Base-by-base conservation (phyloP, 805 yeast species). In the Teunomyces kruisii region DNA sequence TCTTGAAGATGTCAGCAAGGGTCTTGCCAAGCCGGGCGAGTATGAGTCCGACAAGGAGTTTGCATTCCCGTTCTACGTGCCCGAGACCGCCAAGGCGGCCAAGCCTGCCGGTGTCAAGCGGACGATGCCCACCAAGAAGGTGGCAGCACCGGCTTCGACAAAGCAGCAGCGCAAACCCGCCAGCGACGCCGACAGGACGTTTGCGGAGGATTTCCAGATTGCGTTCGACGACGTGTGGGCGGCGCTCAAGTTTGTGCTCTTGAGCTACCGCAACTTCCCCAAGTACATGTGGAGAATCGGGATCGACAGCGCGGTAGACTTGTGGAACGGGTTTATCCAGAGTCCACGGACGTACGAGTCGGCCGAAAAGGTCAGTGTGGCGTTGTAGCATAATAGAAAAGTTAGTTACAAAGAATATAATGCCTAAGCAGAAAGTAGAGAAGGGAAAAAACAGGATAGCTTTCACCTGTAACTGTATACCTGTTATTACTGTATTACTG, bases 281-380 rank as follows among this genome's bases (percentile, higher is more conserved):
- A 70, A 71, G 44, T 77, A 81, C 44, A 32, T 86, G 1, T 80
- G 76, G 66, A 74, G 78, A 30, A 51, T 80, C 44, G 51, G 67
- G 8, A 52, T 89, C 40, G 67, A 74, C 44, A 71, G 81, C 48
- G 38, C 78, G 30, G 76, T 75, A 46, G 68, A 72, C 32, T 74
- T 78, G 61, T 92, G 97, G 97, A 83, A 85, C 57, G 61, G 61
- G 30, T 86, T 88, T 58, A 74, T 88, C 45, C 96, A 96, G n/a
- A 76, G 74, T 35, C 68, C 61, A 4, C 27, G 24, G 22, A 29
- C 16, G 9, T 48, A 37, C 33, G 42, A 42, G 31, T 8, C 38
- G 6, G 38, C 10, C 4, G 38, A 22, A 3, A 35, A 24, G 9
- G 38, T 35, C 3, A 24, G n/a, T 7, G 13, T 35, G 15, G 38